A percentile compares a stretch with the other conserved stretches of the same genome.
Conservation (phyloP, 106 monocot species). For the Chionographis japonica region DNA sequence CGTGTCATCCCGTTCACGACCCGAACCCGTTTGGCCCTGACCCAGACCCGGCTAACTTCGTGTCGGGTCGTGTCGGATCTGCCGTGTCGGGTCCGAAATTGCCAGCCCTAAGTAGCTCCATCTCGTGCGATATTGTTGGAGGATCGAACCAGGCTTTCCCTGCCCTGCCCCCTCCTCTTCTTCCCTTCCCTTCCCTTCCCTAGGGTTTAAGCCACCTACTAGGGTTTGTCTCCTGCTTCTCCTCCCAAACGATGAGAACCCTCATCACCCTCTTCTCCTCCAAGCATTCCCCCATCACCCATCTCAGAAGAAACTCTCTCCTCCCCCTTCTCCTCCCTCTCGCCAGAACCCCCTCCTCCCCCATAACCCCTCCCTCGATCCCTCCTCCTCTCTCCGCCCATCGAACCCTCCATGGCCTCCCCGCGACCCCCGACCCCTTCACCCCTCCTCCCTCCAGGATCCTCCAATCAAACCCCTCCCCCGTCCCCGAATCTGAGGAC, state of each 20-base stretch:
- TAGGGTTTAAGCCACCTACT: not conserved
- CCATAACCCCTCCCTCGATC: not conserved
- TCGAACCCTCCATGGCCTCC: not conserved
- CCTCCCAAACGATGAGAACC: slow-evolving; percentile 5
- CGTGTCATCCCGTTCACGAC: too few relatives aligned
- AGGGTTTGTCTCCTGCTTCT: not conserved
- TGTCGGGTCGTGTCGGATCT: too few relatives aligned
- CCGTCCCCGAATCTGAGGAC: slow-evolving; percentile 3
- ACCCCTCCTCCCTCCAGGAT: not conserved
- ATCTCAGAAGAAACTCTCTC: not conserved
- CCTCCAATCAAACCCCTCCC: not conserved
- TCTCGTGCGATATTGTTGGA: too few relatives aligned
- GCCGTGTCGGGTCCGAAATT: too few relatives aligned
- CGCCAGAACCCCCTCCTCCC: slow-evolving; percentile 6
- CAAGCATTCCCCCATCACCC: not conserved
- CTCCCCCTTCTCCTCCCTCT: not conserved
- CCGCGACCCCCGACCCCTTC: slow-evolving; percentile 17
- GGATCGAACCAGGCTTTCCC: too few relatives aligned
- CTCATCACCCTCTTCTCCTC: slow-evolving; percentile 1
- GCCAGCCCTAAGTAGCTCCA: too few relatives aligned
- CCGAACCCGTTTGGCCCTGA: too few relatives aligned
- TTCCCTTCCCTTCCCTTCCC: not conserved
- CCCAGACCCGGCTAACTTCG: too few relatives aligned
- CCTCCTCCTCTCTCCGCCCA: not conserved
- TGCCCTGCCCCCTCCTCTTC: too few relatives aligned